Evolutionary conservation across 768 basidiomycete species (phyloP).

Genomic region (Pulveroboletus sp.): DNA sequence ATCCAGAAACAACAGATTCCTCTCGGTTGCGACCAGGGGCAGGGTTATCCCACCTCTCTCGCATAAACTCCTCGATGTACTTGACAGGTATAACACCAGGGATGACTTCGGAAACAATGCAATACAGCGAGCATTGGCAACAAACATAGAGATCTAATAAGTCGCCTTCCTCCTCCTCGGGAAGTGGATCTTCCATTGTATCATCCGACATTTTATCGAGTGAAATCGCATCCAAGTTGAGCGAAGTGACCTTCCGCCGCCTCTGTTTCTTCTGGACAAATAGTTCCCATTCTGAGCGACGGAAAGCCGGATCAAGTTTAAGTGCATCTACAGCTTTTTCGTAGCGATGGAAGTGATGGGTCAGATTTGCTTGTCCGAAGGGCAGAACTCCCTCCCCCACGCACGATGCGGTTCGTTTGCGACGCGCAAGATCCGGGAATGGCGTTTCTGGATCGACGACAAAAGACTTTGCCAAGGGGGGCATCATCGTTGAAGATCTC

Average conservation of each 20-base stretch:
- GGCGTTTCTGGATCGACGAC: constrained; percentile 36
- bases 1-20: constrained; percentile 49
- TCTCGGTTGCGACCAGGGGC: constrained; percentile 51
- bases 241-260: constrained; percentile 48
- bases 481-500: constrained; percentile 60
- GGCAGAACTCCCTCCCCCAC: constrained; percentile 48
- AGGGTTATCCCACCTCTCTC: constrained; percentile 62
- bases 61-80: constrained; percentile 58
- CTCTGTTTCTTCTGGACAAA: constrained; percentile 48
- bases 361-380: constrained; percentile 50
- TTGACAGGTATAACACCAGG: constrained; percentile 69
- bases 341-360: constrained; percentile 83
- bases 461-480: constrained; percentile 60
- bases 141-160: constrained; percentile 79
- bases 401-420: constrained; percentile 50
- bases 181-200: constrained; percentile 28
- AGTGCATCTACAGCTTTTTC: constrained; percentile 66
- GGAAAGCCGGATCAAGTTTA: constrained; percentile 60
- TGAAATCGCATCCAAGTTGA: constrained; percentile 31
- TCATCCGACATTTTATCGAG: constrained; percentile 26
- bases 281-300: constrained; percentile 60
- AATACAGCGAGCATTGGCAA: constrained; percentile 79
- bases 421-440: constrained; percentile 56
- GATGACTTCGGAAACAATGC: constrained; percentile 65
- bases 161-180: constrained; percentile 46